Percentiles rank a stretch among this genome's conserved stretches.
phyloP scores from a whole-genome alignment of 805 yeast species.

The Pichia californica region DNA sequence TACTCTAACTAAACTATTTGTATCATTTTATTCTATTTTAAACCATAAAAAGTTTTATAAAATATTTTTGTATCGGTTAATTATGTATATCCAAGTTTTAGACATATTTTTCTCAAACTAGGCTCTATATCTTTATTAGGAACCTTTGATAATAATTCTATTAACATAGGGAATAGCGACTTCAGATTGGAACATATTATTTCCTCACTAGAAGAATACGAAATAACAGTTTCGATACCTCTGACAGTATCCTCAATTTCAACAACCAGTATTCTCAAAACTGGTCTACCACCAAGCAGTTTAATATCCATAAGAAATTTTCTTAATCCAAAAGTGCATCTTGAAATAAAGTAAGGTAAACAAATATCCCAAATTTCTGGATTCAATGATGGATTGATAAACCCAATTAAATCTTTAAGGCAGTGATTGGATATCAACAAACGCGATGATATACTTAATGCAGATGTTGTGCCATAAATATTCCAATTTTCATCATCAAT shows the following conservation, averaged over 20 bases:
- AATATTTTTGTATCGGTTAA: too few species aligned
- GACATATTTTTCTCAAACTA: too few species aligned
- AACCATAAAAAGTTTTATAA: too few species aligned
- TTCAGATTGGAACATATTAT: too few species aligned
- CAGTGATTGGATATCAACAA: constrained; percentile 48
- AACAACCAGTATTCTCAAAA: constrained; percentile 54
- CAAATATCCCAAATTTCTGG: constrained; percentile 23
- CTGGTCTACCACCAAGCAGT: constrained; percentile 55
- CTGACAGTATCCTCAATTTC: constrained; percentile 48
- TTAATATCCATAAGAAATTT: constrained; percentile 59
- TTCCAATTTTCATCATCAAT: constrained; percentile 39
- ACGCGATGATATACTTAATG: constrained; percentile 38
- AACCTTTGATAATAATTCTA: not conserved
- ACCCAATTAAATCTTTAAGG: constrained; percentile 43
- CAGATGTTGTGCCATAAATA: constrained; percentile 59
- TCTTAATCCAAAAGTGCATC: constrained; percentile 56
- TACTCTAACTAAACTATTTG: too few species aligned
- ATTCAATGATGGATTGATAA: constrained; percentile 28
- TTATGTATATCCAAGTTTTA: too few species aligned
- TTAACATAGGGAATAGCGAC: not conserved
- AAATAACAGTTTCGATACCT: constrained; percentile 31
- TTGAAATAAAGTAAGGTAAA: constrained; percentile 44
- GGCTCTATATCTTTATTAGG: too few species aligned
- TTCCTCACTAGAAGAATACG: not conserved
- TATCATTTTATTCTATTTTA: too few species aligned